phyloP scores from a whole-genome alignment of 768 basidiomycete species.

The Gymnopilus junonius region DNA sequence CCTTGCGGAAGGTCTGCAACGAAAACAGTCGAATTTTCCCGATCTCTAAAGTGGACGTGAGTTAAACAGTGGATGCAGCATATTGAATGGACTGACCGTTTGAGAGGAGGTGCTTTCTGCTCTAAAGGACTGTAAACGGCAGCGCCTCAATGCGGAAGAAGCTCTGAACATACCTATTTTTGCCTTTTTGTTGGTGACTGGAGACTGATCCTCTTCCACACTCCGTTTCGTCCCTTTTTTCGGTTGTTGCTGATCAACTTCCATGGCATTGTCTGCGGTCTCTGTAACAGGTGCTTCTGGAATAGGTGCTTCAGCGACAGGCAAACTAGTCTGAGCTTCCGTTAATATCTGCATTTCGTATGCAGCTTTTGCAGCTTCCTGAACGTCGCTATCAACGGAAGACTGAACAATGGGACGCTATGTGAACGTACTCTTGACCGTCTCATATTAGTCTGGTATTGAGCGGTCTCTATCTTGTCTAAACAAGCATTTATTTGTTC shows the following conservation, averaged over 20 bases:
- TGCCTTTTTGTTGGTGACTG: conserved; percentile 58
- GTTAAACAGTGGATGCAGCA: neutral
- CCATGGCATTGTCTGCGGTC: conserved; percentile 20
- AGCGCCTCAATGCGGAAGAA: neutral
- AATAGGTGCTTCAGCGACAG: conserved; percentile 31
- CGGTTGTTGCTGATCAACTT: conserved; percentile 30
- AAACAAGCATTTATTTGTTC: conserved; percentile 65
- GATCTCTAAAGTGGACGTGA: conserved; percentile 62
- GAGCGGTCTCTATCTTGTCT: conserved; percentile 68
- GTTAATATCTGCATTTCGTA: conserved; percentile 51
- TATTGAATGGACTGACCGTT: conserved; percentile 50
- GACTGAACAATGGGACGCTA: neutral
- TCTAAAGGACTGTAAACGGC: conserved; percentile 35
- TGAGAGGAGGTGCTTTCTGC: conserved; percentile 51
- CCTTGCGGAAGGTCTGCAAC: conserved; percentile 69
- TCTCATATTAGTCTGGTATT: conserved; percentile 60
- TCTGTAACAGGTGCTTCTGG: neutral
- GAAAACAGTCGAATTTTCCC: conserved; percentile 93
- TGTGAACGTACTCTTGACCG: conserved; percentile 59
- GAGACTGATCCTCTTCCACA: conserved; percentile 53
- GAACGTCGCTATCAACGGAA: neutral
- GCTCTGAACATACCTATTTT: conserved; percentile 51
- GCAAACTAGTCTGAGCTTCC: conserved; percentile 41
- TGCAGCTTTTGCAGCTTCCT: conserved; percentile 67
- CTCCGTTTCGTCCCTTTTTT: conserved; percentile 62